Percentiles rank a stretch among this genome's conserved stretches.
Conservation (phyloP, 2,329 filamentous ascomycete species). For the Colletotrichum sublineola region DNA sequence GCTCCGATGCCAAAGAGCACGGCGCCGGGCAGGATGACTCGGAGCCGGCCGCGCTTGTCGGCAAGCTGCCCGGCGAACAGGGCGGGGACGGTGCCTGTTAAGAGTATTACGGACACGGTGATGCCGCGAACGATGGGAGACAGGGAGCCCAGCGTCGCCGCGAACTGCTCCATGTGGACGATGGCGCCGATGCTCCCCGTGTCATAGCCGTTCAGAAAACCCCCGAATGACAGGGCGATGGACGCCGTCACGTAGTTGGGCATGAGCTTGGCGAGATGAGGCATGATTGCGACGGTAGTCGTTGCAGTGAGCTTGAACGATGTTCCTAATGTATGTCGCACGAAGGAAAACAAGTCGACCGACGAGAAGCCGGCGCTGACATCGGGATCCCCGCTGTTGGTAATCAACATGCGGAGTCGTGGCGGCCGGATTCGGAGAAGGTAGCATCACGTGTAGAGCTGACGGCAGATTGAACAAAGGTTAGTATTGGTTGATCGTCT, state of each 20-base stretch:
- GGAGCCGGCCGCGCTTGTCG: constrained; percentile 63
- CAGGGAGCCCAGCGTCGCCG: constrained; percentile 57
- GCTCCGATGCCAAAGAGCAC: constrained; percentile 66
- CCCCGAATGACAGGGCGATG: constrained; percentile 50
- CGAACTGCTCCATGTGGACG: constrained; percentile 51
- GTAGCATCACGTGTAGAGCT: not conserved
- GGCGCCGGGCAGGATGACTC: constrained; percentile 61
- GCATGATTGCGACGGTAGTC: not conserved
- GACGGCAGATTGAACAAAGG: not conserved
- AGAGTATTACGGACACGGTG: constrained; percentile 70
- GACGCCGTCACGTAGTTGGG: constrained; percentile 52
- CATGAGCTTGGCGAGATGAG: constrained; percentile 33
- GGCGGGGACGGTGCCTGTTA: constrained; percentile 69
- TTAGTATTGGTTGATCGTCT: too few relatives aligned
- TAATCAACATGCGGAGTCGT: not conserved
- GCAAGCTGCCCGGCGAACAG: constrained; percentile 69
- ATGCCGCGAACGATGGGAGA: constrained; percentile 68
- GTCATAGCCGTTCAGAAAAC: constrained; percentile 54
- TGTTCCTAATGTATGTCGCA: not conserved
- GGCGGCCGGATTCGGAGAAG: not conserved
- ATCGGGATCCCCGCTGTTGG: not conserved
- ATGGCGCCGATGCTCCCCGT: constrained; percentile 53
- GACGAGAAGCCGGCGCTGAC: not conserved
- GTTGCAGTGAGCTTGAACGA: not conserved
- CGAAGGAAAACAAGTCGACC: not conserved